Base-by-base conservation (phyloP, 768 basidiomycete genomes). In the Suillus fuscotomentosus region DNA sequence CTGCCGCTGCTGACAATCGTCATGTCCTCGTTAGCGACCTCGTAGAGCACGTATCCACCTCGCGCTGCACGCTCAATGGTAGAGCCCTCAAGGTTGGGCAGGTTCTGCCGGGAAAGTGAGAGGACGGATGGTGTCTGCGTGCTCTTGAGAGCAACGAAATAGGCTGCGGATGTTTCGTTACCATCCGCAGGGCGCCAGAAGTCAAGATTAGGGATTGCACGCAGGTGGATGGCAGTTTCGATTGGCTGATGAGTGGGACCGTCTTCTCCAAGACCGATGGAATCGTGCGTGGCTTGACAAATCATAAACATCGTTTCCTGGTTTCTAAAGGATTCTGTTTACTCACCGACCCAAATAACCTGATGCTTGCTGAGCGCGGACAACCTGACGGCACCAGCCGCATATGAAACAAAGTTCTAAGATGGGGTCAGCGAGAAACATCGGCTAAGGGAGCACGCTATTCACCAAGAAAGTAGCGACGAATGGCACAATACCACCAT, bases 211-310 rank as follows among this genome's bases (percentile, higher is more conserved):
- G 96, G 96, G 53, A 88, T 87, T 14, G 96, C 91, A 69, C 96
- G 92, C 76, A 97, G 82, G 77, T 90, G 91, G 51, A 86, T 88
- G 65, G 85, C 91, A 38, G 93, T 94, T 80, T 97, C 95, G 59
- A 97, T 83, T 61, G 96, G 96, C 77, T 97, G 95, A 76, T 98
- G 95, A 41, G 95, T 98, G 59, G 96, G 96, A 34, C 96, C 95
- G 69, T 97, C 95, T 76, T 97, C 95, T 69, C 92, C 92, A 47
- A 87, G 88, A 78, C 94, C 93, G 71, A 97, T 95, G 51, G 92
- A 94, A 76, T 97, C 95, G 79, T 98, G 95, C 60, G 95, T 97
- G 27, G 94, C 95, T 91, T 63, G 7, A 22, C 65, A 45, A 14
- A 34, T 54, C 17, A 10, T 70, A 53, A 67, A 24, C 10, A 2